Evolutionary conservation across 257 asterid species (phyloP), one percentile per base, ranked within the genome.

Genomic region (Jacaranda copaia): DNA sequence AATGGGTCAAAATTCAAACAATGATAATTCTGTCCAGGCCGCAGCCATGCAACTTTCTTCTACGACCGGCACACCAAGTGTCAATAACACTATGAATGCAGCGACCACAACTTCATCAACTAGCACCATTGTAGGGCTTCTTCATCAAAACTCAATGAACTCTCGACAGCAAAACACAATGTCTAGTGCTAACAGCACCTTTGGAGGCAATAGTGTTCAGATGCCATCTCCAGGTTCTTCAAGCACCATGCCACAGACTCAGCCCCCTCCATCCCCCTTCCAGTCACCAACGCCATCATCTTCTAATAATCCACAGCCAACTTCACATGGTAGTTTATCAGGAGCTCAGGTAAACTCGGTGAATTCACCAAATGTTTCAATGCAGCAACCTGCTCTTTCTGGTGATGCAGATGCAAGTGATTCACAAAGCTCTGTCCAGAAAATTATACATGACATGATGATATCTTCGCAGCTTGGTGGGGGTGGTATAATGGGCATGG

Each of bases 391-490:
- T 9, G 80, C 92, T 35, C 82, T 87, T 39, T 87, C 98, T 13
- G 80, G 89, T 45, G 97, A 89, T 12, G 72, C 89, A 8, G 97
- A 90, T 77, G 93, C 87, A 6, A 90, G 84, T 25, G 99, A 93
- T 51, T 85, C 98, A 8, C 99, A 96, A 76, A 91, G 97, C 83
- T 93, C 98, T 8, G 99, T 96, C 56, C 97, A 96, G 89, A 93
- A 96, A 89, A 93, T 96, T 60, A 86, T 96, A 82, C 92, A 96
- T 8, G 93, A 93, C 60, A 87, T 96, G 97, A 85, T 90, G 95
- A 85, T 90, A 96, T 83, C 99, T 13, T 84, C 94, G 4, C 97
- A 91, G 76, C 83, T 88, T 53, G 87, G 80, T 52, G 94, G 87
- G 58, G 82, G 89, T 59, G 81, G 93, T 75, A 80, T 86, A 81